Percentiles rank a stretch among this genome's conserved stretches.
Evolutionary conservation across 2,329 filamentous ascomycete genomes (phyloP).

Genomic region (Cercospora zeina): DNA sequence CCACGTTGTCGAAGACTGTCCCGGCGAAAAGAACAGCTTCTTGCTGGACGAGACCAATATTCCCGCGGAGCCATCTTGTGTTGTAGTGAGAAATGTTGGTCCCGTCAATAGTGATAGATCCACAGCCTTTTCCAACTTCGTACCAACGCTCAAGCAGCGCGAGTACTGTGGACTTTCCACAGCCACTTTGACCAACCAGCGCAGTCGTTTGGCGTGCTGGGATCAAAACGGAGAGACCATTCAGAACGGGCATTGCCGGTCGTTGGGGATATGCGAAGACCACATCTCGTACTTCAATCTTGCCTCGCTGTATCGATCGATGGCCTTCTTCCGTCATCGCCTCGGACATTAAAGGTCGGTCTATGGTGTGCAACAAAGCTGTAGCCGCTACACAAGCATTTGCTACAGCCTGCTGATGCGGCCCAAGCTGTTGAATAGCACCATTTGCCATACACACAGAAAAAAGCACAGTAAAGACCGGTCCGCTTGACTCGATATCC

Average conservation of each 20-base stretch:
- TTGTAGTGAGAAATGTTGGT: slow-evolving; percentile 26
- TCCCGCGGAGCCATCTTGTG: slow-evolving; percentile 36
- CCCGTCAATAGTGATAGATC: slow-evolving; percentile 32
- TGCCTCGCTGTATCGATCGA: slow-evolving; percentile 34
- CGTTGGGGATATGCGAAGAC: slow-evolving; percentile 68
- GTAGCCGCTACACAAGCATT: slow-evolving; percentile 46
- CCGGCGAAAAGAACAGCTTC: slow-evolving; percentile 25
- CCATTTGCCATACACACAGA: slow-evolving; percentile 29
- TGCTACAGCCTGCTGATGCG: slow-evolving; percentile 45
- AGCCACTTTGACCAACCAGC: slow-evolving; percentile 44
- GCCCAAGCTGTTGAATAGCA: slow-evolving; percentile 44
- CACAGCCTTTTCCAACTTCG: slow-evolving; percentile 24
- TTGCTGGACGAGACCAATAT: slow-evolving; percentile 32
- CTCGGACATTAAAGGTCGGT: slow-evolving; percentile 44
- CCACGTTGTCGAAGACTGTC: slow-evolving; percentile 45
- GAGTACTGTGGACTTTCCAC: slow-evolving; percentile 43
- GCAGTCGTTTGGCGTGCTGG: slow-evolving; percentile 49
- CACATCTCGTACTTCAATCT: slow-evolving; percentile 64
- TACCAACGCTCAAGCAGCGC: slow-evolving; percentile 41
- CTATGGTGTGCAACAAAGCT: slow-evolving; percentile 46
- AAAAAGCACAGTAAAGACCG: slow-evolving; percentile 37
- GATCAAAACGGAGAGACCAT: slow-evolving; percentile 39
- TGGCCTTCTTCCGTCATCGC: slow-evolving; percentile 35
- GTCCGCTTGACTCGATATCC: slow-evolving; percentile 37
- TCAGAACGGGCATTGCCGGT: slow-evolving; percentile 41